Evolutionary conservation across 1,284 basidiomycete species (phyloP).

Genomic region (Sanghuangporus sanghuang): DNA sequence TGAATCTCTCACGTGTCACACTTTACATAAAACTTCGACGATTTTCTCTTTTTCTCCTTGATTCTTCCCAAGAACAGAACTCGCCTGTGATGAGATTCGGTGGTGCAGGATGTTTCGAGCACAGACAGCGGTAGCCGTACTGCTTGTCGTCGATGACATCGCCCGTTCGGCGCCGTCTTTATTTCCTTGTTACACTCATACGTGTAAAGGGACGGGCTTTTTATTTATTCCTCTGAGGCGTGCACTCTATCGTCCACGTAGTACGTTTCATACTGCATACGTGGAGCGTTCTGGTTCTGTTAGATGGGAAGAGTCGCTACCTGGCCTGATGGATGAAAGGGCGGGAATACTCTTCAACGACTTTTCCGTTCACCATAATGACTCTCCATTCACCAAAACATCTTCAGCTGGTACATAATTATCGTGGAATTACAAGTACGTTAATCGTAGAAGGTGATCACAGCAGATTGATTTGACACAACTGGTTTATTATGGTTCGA

Average conservation of each 20-base stretch:
- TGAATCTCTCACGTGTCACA: neutral
- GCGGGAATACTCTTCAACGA: no score
- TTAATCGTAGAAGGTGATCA: no score
- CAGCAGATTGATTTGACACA: no score
- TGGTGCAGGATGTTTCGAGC: constrained; percentile 40
- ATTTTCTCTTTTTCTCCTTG: constrained; percentile 19
- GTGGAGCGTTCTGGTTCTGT: neutral
- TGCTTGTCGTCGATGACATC: constrained; percentile 35
- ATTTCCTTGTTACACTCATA: constrained; percentile 41
- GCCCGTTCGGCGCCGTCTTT: constrained; percentile 41
- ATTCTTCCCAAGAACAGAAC: constrained; percentile 47
- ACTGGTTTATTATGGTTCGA: no score
- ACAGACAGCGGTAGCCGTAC: constrained; percentile 25
- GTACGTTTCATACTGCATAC: neutral
- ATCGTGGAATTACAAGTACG: no score
- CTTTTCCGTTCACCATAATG: no score
- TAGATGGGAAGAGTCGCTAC: no score
- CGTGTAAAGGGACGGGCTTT: constrained; percentile 39
- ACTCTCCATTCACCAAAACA: no score
- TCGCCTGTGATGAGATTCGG: constrained; percentile 37
- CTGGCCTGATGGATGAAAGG: no score
- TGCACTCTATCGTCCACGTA: neutral
- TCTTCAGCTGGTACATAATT: no score
- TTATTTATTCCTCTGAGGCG: constrained; percentile 37
- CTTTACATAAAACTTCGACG: neutral